phyloP scores from a whole-genome alignment of 2,329 filamentous ascomycete genomes.

The Ceratocystis smalleyi region DNA sequence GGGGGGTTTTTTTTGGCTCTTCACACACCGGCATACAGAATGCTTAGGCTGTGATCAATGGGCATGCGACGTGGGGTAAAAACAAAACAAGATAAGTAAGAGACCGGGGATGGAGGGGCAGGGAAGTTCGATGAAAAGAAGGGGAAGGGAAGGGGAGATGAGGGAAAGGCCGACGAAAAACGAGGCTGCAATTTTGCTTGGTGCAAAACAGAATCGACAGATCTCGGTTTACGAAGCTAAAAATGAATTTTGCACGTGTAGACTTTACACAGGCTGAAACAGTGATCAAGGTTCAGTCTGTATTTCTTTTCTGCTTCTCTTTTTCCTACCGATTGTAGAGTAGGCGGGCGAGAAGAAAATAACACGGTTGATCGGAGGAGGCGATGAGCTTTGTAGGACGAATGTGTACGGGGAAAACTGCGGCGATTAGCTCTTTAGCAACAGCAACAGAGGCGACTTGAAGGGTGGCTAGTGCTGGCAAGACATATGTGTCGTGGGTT shows the following conservation, averaged over 20 bases:
- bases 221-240: background rate
- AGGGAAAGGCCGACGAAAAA: background rate
- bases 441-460: background rate
- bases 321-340: background rate
- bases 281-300: background rate
- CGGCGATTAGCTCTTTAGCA: background rate
- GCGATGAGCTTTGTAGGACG: background rate
- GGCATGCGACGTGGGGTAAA: conserved; percentile 12
- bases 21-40: background rate
- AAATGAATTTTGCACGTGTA: background rate
- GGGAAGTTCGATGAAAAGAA: background rate
- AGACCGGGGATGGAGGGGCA: conserved; percentile 9
- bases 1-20: background rate
- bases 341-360: background rate
- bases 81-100: background rate
- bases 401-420: background rate
- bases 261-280: conserved; percentile 2
- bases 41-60: conserved; percentile 9
- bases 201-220: background rate
- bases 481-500: background rate
- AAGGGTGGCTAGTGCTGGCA: background rate
- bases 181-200: background rate
- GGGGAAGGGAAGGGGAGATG: background rate
- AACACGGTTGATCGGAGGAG: background rate
- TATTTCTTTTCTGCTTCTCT: background rate